Conservation (phyloP, 345 rosid species). For the Excoecaria cochinchinensis region DNA sequence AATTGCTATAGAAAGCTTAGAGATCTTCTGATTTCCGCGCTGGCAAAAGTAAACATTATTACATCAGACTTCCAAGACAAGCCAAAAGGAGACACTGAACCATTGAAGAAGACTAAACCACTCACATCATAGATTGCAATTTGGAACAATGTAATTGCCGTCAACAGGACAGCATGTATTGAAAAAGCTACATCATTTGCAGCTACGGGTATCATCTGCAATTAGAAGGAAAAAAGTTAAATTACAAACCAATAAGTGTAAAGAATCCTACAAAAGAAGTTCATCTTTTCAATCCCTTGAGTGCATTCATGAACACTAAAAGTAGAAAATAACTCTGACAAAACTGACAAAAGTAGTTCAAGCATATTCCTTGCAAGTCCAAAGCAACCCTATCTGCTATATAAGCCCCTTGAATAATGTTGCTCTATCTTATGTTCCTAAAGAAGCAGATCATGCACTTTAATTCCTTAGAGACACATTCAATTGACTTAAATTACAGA, state of each 20-base stretch:
- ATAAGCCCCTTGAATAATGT: not conserved
- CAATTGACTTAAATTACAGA: not conserved
- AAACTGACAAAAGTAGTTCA: not conserved
- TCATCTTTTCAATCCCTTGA: not conserved
- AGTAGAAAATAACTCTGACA: not conserved
- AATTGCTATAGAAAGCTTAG: constrained; percentile 58
- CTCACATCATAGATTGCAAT: constrained; percentile 78
- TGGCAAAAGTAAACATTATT: constrained; percentile 24
- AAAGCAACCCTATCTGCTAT: not conserved
- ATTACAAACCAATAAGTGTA: not conserved
- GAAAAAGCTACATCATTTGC: constrained; percentile 94
- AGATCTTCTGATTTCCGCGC: constrained; percentile 86
- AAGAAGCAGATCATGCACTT: not conserved
- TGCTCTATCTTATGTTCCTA: not conserved
- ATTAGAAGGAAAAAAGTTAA: not conserved
- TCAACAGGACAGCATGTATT: constrained; percentile 79
- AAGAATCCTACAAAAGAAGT: not conserved
- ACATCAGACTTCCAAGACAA: constrained; percentile 6
- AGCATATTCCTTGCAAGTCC: not conserved
- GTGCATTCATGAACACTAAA: not conserved
- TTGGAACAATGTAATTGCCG: constrained; percentile 63
- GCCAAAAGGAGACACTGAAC: not conserved
- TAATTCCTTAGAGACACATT: not conserved
- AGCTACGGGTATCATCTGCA: constrained; percentile 97
- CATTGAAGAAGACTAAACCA: constrained; percentile 4